Evolutionary conservation across 176 grass and related monocot genomes (phyloP), one percentile per base, ranked within the genome.

Genomic region (Urochloa ruziziensis): DNA sequence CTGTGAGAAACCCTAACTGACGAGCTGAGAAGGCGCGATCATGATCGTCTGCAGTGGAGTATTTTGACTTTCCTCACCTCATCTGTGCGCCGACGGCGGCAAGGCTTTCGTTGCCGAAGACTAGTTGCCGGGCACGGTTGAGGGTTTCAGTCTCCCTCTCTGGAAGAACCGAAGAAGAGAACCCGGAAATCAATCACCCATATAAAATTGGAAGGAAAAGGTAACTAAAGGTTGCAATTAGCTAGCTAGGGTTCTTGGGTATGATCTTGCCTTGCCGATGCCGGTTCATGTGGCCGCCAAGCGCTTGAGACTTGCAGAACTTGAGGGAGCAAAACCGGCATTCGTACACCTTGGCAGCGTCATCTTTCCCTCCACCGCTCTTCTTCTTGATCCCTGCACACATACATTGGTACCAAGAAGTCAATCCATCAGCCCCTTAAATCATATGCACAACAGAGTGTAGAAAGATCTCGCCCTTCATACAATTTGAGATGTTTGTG

Each of bases 121-220:
- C 93, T 67, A 99, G 93, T 66, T 99, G 97, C 57, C 97, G 91
- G 54, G 97, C 97, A 58, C 97, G 93, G 75, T 94, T 96, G 59
- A 99, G 97, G 58, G 91, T 94, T 80, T 99, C 97, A 9, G 97
- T 99, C 78, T 99, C 97, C 78, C 93, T 99, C 90, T 99, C 97
- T 99, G 74, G 35, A 70, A 17, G 43, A 86, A 87, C 17, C 23
- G n/a, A 29, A 32, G 43, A 86, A 87, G 23, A 29, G n/a, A 29
- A 32, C 1, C 42, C 35, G 48, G 17, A 70, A 51, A 54, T 51
- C 17, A 76, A 68, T 67, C 0, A 54, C 19, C 12, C 60, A 47
- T 53, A 8, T 53, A 8, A 69, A 84, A 63, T 33, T 37, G 40
- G n/a, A 65, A 62, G 23, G 12, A 62, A 84, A 84, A 82, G 46